phyloP scores from a whole-genome alignment of 768 basidiomycete genomes.

The Kwoniella newhampshirensis region DNA sequence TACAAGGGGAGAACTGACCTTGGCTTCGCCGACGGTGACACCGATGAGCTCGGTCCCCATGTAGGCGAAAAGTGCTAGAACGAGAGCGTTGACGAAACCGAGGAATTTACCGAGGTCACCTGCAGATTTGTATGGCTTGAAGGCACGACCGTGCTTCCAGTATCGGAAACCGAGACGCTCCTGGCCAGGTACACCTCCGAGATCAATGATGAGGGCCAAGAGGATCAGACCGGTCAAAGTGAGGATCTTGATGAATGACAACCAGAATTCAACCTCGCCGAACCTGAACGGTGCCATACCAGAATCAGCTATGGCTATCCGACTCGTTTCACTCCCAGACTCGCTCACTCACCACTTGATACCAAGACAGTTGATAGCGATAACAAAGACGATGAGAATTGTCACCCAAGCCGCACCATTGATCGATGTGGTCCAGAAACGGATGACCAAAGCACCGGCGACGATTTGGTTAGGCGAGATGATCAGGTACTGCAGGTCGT shows the following conservation, averaged over 20 bases:
- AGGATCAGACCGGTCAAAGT: slow-evolving; percentile 47
- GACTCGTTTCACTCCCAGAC: too few species aligned
- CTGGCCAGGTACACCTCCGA: slow-evolving; percentile 61
- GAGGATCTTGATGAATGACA: slow-evolving; percentile 25
- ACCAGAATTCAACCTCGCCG: slow-evolving; percentile 19
- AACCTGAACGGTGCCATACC: slow-evolving; percentile 2
- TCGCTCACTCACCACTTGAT: slow-evolving; percentile 22
- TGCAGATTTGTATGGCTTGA: slow-evolving; percentile 19
- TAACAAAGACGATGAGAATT: slow-evolving; percentile 30
- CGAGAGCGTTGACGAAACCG: slow-evolving; percentile 32
- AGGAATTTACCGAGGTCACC: slow-evolving; percentile 28
- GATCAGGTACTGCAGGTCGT: slow-evolving; percentile 54
- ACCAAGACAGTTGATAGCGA: slow-evolving; percentile 33
- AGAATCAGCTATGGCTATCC: neutral
- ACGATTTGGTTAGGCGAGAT: slow-evolving; percentile 53
- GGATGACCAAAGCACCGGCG: slow-evolving; percentile 36
- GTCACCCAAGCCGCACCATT: slow-evolving; percentile 20
- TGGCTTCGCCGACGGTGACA: slow-evolving; percentile 19
- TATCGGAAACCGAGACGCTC: slow-evolving; percentile 58
- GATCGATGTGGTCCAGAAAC: slow-evolving; percentile 17
- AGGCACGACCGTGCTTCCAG: slow-evolving; percentile 34
- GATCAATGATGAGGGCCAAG: slow-evolving; percentile 34
- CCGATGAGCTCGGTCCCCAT: slow-evolving; percentile 23
- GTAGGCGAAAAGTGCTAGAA: slow-evolving; percentile 26
- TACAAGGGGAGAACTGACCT: slow-evolving; percentile 7